Evolutionary conservation across 345 rosid genomes (phyloP), one percentile per base, ranked within the genome.

Genomic region (Eucalyptus lansdowneana): DNA sequence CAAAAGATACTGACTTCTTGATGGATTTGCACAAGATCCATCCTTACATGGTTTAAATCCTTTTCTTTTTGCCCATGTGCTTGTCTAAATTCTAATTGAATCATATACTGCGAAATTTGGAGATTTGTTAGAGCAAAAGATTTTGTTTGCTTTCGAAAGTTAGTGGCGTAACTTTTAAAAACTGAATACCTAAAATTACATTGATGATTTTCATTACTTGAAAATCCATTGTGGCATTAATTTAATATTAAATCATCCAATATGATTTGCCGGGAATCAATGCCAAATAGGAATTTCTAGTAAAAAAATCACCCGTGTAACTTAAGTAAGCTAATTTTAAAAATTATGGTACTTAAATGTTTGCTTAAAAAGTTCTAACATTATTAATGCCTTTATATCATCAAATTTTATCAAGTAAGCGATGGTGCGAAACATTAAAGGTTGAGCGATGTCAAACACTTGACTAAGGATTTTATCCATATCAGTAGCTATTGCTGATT

Each of bases 301-400:
- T 6, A 50, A 50, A 50, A 14, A 50, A 50, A 50, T 50, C 50
- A 49, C 50, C 50, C 11, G 4, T 29, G 72, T 29, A 25, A 62
- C 34, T 62, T 14, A 62, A 62, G 17, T 62, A 4, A 2, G 4
- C 9, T 62, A n/a, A 29, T 62, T 62, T 62, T 14, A 62, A 62
- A 62, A 62, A 14, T 29, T n/a, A n/a, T 14, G 21, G 0, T 0
- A n/a, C 9, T 65, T 65, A 7, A 7, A 7, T 4, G 37, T 4
- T 65, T 15, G 37, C 37, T 65, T n/a, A 65, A 65, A 65, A 65
- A 4, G 10, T n/a, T n/a, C 16, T 14, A 54, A 54, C 27, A 22
- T 54, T 54, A 22, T 50, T 95, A 69, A 87, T 94, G 98, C 50
- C 95, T 83, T 91, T n/a, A n/a, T n/a, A n/a, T n/a, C n/a, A n/a